phyloP scores from a whole-genome alignment of 2,329 filamentous ascomycete species.

The Botrytis byssoidea region DNA sequence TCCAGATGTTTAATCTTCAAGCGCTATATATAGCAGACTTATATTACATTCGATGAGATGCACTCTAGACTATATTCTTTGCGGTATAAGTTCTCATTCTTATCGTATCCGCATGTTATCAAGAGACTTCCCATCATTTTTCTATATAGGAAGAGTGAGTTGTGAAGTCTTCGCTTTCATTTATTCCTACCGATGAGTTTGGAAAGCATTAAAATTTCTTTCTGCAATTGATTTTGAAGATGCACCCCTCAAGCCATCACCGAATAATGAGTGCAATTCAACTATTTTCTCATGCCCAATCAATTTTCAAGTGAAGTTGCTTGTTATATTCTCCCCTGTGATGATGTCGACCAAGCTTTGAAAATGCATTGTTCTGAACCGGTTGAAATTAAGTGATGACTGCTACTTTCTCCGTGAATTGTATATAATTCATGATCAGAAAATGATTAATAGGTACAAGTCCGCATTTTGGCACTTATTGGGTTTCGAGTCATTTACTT shows the following conservation, averaged over 20 bases:
- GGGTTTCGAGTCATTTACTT: background rate
- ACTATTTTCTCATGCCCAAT: background rate
- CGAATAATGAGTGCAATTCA: too few relatives aligned
- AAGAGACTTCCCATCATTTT: background rate
- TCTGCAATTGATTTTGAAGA: background rate
- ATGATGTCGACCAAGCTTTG: background rate
- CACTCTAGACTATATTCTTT: background rate
- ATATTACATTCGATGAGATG: background rate
- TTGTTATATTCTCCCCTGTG: background rate
- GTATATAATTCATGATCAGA: too few relatives aligned
- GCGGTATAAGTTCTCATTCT: background rate
- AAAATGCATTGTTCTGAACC: background rate
- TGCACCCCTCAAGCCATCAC: background rate
- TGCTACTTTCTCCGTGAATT: background rate
- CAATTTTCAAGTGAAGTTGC: background rate
- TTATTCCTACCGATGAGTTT: background rate
- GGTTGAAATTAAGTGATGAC: background rate
- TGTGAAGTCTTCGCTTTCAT: background rate
- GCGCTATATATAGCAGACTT: background rate
- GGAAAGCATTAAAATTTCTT: background rate
- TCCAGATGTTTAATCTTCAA: background rate
- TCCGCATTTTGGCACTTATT: background rate
- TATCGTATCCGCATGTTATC: background rate
- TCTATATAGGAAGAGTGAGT: background rate
- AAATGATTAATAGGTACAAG: background rate